Conservation (phyloP, 768 basidiomycete species). For the Trametes meyenii region DNA sequence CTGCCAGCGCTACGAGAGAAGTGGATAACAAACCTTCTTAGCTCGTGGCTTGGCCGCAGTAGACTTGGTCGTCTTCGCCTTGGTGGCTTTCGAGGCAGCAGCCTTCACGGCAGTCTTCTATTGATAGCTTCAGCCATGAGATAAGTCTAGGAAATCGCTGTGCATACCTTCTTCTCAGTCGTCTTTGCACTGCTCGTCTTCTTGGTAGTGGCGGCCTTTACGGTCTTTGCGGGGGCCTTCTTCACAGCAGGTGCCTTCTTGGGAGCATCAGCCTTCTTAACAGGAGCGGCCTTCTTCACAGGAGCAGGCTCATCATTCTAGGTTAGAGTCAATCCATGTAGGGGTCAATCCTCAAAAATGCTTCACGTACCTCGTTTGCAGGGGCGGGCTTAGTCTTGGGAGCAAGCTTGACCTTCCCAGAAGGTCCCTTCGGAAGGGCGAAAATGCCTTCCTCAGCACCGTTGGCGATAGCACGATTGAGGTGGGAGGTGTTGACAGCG, state of each 20-base stretch:
- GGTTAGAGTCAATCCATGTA: slow-evolving; percentile 23
- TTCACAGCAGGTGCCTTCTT: slow-evolving; percentile 38
- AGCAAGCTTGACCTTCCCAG: slow-evolving; percentile 77
- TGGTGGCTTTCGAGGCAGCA: slow-evolving; percentile 33
- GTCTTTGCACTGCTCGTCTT: slow-evolving; percentile 38
- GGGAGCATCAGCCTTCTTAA: slow-evolving; percentile 27
- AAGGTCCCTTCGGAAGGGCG: slow-evolving; percentile 62
- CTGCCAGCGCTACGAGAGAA: background rate
- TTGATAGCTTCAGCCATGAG: background rate
- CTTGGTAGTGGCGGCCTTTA: slow-evolving; percentile 35
- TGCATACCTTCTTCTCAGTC: slow-evolving; percentile 37
- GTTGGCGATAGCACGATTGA: slow-evolving; percentile 56
- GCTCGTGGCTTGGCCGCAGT: slow-evolving; percentile 26
- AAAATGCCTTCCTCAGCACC: slow-evolving; percentile 57
- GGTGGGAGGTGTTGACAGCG: slow-evolving; percentile 45
- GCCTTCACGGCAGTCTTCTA: slow-evolving; percentile 35
- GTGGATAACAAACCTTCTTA: slow-evolving; percentile 23
- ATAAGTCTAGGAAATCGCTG: no score
- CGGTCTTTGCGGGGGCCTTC: slow-evolving; percentile 38
- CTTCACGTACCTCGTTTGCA: slow-evolving; percentile 59
- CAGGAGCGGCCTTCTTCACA: slow-evolving; percentile 33
- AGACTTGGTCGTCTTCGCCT: slow-evolving; percentile 27
- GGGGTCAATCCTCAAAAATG: background rate
- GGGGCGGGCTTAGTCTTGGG: slow-evolving; percentile 49
- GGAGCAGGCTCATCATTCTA: slow-evolving; percentile 41